Conservation (phyloP, 257 asterid species). For the Forsythia suspensa region DNA sequence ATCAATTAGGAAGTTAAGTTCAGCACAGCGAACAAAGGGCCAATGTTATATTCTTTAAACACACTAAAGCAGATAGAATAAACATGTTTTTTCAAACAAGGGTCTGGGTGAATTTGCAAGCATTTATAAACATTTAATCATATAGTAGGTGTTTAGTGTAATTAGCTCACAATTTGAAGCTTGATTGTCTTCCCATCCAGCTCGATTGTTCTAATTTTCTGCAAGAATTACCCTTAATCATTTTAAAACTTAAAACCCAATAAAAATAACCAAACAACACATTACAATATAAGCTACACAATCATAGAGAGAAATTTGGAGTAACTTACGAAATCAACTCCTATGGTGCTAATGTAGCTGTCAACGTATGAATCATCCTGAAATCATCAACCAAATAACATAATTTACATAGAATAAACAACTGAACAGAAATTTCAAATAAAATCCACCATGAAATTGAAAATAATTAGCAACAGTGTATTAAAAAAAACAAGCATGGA, state of each 20-base stretch:
- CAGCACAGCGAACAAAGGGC: background rate
- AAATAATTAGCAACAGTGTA: background rate
- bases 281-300: background rate
- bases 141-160: background rate
- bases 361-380: constrained; percentile 98
- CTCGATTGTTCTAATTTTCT: constrained; percentile 98
- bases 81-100: background rate
- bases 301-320: background rate
- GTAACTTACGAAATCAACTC: constrained; percentile 90
- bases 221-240: constrained; percentile 25
- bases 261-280: background rate
- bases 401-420: background rate
- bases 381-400: constrained; percentile 25
- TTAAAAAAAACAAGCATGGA: too few species aligned
- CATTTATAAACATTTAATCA: background rate
- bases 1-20: background rate
- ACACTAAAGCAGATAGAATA: background rate
- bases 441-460: background rate
- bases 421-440: background rate
- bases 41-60: constrained; percentile 5
- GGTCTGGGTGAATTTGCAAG: background rate
- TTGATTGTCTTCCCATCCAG: constrained; percentile 92
- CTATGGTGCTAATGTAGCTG: constrained; percentile 98
- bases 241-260: constrained; percentile 9
- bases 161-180: constrained; percentile 89